Evolutionary conservation across 1,284 basidiomycete genomes (phyloP), one percentile per base, ranked within the genome.

Genomic region (Leucoagaricus sp.): DNA sequence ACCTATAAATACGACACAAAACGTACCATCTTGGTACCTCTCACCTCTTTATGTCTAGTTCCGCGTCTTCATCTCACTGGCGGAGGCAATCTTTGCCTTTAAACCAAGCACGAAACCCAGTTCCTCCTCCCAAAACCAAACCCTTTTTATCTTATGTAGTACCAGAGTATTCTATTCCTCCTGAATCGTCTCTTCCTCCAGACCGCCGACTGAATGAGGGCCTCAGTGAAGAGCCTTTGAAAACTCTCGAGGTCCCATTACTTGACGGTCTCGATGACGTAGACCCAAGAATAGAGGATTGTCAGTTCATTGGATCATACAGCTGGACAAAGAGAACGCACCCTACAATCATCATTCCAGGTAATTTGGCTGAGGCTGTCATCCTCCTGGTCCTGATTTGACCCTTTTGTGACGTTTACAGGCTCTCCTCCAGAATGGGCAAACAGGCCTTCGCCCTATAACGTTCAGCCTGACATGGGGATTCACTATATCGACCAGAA

Each of bases 301-400:
- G 78, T 28, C 58, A 75, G 19, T 79, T 75, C 52, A 69, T 83
- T 50, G 80, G 79, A 3, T 84, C 84, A 0, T 86, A 84, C 65
- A 82, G 79, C 57, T 85, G 83, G 83, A 61, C 72, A 15, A 72
- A 77, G 25, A 61, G 58, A 47, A 60, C 55, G n/a, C 62, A 69
- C 6, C 79, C 82, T 0, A 81, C 80, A 0, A 83, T 86, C 47
- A 71, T 83, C 21, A 79, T 85, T n/a, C 84, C 84, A 55, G 82
- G 84, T 80, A 63, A 31, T 69, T n/a, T 61, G 21, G 7, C 36
- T n/a, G 19, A 33, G 51, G 25, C 48, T 51, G 40, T 4, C 40
- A 23, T 33, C 51, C 26, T 52, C 26, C 12, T 19, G 17, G 31
- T 28, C 33, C 13, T 17, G 57, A 6, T 56, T 52, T 34, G 44